Evolutionary conservation across 1,284 basidiomycete genomes (phyloP).

Genomic region (Neonothopanus nambi): DNA sequence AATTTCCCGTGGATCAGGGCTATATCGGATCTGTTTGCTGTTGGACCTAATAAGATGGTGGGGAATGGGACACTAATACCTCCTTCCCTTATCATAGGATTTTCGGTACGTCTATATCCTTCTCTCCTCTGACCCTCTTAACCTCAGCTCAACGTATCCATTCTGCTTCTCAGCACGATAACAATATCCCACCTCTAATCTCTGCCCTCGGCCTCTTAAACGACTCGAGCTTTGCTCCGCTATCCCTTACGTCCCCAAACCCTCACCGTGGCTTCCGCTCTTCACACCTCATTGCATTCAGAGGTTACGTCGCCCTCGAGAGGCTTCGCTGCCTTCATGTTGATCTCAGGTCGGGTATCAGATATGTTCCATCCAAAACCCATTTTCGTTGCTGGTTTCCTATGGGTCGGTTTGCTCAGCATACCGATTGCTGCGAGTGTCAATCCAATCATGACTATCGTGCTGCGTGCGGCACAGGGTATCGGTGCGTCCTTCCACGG

Average conservation of each 20-base stretch:
- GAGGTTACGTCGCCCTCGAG: too few relatives aligned
- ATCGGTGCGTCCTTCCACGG: slow-evolving; percentile 14
- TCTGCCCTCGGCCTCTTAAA: slow-evolving; percentile 34
- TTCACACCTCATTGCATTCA: too few relatives aligned
- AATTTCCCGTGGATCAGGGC: too few relatives aligned
- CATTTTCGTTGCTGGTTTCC: slow-evolving; percentile 19
- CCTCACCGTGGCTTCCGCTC: neutral
- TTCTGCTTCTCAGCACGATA: too few relatives aligned
- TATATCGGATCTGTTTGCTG: too few relatives aligned
- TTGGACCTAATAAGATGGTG: too few relatives aligned
- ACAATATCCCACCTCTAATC: slow-evolving; percentile 42
- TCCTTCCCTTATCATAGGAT: too few relatives aligned
- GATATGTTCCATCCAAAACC: slow-evolving; percentile 23
- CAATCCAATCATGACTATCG: slow-evolving; percentile 21
- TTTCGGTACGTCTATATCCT: too few relatives aligned
- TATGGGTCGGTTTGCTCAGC: slow-evolving; percentile 20
- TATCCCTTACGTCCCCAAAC: neutral
- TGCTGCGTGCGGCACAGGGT: slow-evolving; percentile 22
- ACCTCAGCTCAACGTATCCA: too few relatives aligned
- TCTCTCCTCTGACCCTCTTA: too few relatives aligned
- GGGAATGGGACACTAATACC: too few relatives aligned
- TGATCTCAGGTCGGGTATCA: slow-evolving; percentile 19
- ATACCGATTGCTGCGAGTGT: slow-evolving; percentile 22
- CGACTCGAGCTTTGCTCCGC: too few relatives aligned
- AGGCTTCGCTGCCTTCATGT: slow-evolving; percentile 22